These are phyloP conservation scores for Boletus subcaerulescens DNA, from an alignment of 768 basidiomycete genomes.

Conservation along the genomic window DNA sequence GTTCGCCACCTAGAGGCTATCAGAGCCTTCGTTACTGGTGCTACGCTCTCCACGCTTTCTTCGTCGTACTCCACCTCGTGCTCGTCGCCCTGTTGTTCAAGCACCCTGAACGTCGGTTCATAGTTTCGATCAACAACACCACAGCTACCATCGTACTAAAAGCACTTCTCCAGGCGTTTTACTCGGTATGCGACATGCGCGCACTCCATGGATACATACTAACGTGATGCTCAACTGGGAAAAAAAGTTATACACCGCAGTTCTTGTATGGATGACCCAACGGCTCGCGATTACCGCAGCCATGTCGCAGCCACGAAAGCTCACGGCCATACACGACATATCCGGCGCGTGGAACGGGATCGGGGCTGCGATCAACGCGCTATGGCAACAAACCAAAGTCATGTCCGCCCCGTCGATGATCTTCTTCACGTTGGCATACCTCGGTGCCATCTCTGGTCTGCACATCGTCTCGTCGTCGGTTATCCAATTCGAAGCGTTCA, in stretches of 20 bases:
- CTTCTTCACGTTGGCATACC: not conserved
- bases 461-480: constrained; percentile 11
- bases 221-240: not conserved
- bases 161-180: not conserved
- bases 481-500: not conserved
- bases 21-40: not conserved
- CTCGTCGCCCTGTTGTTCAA: not conserved
- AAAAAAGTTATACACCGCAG: constrained; percentile 15
- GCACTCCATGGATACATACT: not conserved
- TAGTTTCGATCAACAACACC: not conserved
- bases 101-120: not conserved
- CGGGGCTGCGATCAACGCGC: constrained; percentile 13
- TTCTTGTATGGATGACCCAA: constrained; percentile 4
- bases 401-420: not conserved
- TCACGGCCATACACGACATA: constrained; percentile 21
- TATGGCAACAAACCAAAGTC: constrained; percentile 23
- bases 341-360: constrained; percentile 21
- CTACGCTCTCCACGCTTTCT: not conserved
- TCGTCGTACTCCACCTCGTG: not conserved
- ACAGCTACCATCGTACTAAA: not conserved
- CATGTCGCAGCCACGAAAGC: constrained; percentile 7
- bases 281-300: constrained; percentile 7
- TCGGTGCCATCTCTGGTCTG: constrained; percentile 9
- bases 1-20: too few species aligned
- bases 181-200: not conserved